Base-by-base conservation (phyloP, 768 basidiomycete genomes). In the Termitomyces heimii region DNA sequence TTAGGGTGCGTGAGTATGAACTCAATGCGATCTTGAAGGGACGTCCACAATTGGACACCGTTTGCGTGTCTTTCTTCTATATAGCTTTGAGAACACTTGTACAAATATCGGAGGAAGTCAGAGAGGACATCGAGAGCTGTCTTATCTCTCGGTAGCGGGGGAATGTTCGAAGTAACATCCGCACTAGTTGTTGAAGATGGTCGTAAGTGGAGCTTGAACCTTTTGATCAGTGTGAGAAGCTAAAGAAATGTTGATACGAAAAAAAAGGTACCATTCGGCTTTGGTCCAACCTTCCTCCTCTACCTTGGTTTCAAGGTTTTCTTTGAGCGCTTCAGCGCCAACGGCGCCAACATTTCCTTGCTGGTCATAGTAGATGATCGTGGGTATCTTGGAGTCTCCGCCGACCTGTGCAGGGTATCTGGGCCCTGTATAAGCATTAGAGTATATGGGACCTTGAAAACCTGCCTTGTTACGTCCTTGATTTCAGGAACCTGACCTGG, bases 1-100 rank as follows among this genome's bases (percentile, higher is more conserved):
- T n/a, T 85, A 4, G 84, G 84, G 58, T 82, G 81, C 5, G 74
- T 73, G 32, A 80, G 66, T 18, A 82, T 72, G 55, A 77, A 81
- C 29, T 81, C 73, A 10, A 76, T 74, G 3, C 68, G 68, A 6
- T 66, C 47, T 49, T 71, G 65, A 8, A 79, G 37, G 9, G 79
- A 77, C 2, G 59, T 31, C 78, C 77, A 80, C 53, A 80, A 62
- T 3, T 66, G 66, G 2, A 42, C 57, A 4, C 80, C 80, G 50
- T 70, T 75, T 0, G 73, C 69, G 45, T 82, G 75, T 0, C 72
- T 74, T 47, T 81, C 77, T 57, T 75, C 66, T 28, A 83, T 75
- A 51, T 76, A 83, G 3, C 62, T 69, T 53, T 60, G 66, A 0
- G 79, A 69, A 53, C 79, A 80, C 24, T 66, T 58, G 37, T 75